Evolutionary conservation across 805 yeast genomes (phyloP), one percentile per base, ranked within the genome.

Genomic region (Candida nanaspora): DNA sequence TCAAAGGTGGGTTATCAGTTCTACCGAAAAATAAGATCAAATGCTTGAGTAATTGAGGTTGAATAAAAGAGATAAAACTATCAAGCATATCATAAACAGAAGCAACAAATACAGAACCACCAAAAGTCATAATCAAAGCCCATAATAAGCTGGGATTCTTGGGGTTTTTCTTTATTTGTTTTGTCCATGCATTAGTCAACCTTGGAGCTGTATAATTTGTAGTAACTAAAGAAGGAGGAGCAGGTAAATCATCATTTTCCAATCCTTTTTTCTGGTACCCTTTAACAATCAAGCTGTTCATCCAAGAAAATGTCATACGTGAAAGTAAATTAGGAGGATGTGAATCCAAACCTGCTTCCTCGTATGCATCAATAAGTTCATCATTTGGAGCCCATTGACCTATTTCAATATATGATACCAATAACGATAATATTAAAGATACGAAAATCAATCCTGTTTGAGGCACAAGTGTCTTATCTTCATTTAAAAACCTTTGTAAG

Each of bases 221-320:
- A 15, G 65, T 55, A 9, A 69, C 57, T 29, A 60, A 52, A 14
- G 51, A 44, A 2, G 73, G 72, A 9, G 73, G 69, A 22, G 62
- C 50, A 2, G 74, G 74, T 41, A 72, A 51, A 36, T 69, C 67
- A 7, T 63, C 59, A 27, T 68, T 65, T 27, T 56, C 59, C 27
- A 63, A 41, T 3, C 56, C 51, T 20, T 55, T 49, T 26, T 63
- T 66, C 15, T 48, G 46, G 36, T 63, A 63, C 1, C 98, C 98
- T 40, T 76, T 76, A 49, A 66, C 74, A 81, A 93, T 86, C 52
- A 93, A 65, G 1, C 74, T 78, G 18, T 87, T 79, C 95, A 93
- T 86, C 98, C 98, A 93, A 22, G 80, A 65, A 59, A 93, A 91
- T 0, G 95, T 81, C 39, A 91, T 66, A 39, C 75, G 68, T 2